Percentiles rank a stretch among this genome's conserved stretches.
Evolutionary conservation across 805 yeast species (phyloP).

Genomic region (Kluyveromyces lactis): DNA sequence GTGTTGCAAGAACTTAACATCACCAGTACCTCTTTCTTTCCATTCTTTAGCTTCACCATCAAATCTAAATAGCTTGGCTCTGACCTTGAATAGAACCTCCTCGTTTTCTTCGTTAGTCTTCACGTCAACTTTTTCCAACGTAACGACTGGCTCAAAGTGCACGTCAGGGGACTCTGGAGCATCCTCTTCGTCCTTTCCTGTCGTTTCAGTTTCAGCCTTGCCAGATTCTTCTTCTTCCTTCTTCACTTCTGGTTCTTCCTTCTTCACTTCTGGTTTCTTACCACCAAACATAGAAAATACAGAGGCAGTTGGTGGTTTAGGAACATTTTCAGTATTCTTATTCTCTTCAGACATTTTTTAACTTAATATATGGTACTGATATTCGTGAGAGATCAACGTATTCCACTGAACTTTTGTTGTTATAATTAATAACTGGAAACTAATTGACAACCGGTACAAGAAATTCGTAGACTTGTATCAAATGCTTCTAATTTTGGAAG

Average conservation of each 20-base stretch:
- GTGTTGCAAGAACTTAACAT: constrained; percentile 90
- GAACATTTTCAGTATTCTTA: constrained; percentile 13
- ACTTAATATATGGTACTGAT: too few species aligned
- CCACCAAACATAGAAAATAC: constrained; percentile 97
- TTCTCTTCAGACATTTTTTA: constrained; percentile 20
- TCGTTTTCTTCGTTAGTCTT: constrained; percentile 93
- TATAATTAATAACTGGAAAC: too few species aligned
- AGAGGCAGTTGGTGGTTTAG: constrained; percentile 62
- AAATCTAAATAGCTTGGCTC: constrained; percentile 93
- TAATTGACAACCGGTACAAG: too few species aligned
- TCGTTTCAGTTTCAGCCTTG: constrained; percentile 17
- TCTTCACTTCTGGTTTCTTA: constrained; percentile 58
- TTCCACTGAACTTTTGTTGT: too few species aligned
- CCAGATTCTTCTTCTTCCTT: constrained; percentile 20
- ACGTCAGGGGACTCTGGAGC: constrained; percentile 43
- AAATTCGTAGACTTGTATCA: too few species aligned
- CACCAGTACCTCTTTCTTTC: constrained; percentile 99
- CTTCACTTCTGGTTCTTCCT: constrained; percentile 30
- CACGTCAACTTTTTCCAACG: constrained; percentile 91
- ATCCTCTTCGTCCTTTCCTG: constrained; percentile 31
- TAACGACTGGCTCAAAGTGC: constrained; percentile 93
- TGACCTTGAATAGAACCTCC: constrained; percentile 71
- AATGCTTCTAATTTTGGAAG: too few species aligned
- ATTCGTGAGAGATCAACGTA: too few species aligned
- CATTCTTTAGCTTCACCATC: constrained; percentile 81